phyloP scores from a whole-genome alignment of 106 monocot genomes.

The Apostasia ramifera region DNA sequence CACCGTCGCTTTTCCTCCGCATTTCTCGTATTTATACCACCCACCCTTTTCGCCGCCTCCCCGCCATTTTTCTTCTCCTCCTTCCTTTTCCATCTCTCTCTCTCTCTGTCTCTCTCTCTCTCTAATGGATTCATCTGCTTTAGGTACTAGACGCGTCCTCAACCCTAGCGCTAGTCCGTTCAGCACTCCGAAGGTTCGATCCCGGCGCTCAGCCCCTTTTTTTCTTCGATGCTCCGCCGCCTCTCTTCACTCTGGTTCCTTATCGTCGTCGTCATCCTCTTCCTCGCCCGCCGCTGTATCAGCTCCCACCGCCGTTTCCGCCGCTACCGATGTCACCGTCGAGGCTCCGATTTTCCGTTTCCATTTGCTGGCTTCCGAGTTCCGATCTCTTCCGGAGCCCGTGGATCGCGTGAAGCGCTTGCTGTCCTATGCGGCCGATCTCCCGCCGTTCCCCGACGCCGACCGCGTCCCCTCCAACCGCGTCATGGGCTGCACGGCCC shows the following conservation, averaged over 20 bases:
- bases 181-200: not conserved
- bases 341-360: constrained; percentile 24
- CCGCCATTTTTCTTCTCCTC: not conserved
- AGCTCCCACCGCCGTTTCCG: constrained; percentile 5
- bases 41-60: not conserved
- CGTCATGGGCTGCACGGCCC: constrained; percentile 93
- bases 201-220: not conserved
- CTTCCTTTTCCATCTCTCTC: not conserved
- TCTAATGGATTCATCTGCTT: constrained; percentile 1
- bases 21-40: constrained; percentile 1
- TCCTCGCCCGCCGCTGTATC: not conserved
- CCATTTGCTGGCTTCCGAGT: constrained; percentile 50
- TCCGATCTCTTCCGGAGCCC: constrained; percentile 45
- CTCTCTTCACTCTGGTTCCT: constrained; percentile 7
- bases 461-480: constrained; percentile 49
- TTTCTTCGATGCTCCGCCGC: constrained; percentile 3
- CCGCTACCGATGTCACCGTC: not conserved
- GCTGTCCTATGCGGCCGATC: constrained; percentile 55
- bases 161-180: not conserved
- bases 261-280: constrained; percentile 18
- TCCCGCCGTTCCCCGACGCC: constrained; percentile 37
- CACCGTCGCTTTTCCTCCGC: not conserved
- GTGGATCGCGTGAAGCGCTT: constrained; percentile 81
- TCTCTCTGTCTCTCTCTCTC: not conserved
- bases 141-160: not conserved